Evolutionary conservation across 768 basidiomycete species (phyloP).

Genomic region (Boletus rubroflammeus): DNA sequence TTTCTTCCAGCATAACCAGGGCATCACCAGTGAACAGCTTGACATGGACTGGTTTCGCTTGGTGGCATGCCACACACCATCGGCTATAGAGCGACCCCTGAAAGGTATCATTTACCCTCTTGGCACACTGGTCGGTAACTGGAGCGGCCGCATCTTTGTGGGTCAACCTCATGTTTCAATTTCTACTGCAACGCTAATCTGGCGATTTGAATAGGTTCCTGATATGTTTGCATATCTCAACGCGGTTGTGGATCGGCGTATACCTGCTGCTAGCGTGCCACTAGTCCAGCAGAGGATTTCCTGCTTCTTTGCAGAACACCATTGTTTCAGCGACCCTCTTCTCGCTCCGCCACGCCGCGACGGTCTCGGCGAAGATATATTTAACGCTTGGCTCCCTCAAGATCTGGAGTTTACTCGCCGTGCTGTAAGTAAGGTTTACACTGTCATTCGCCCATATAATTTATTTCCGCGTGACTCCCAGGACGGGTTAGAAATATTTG

Average conservation of each 20-base stretch:
- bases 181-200: slow-evolving; percentile 18
- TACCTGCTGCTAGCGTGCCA: slow-evolving; percentile 19
- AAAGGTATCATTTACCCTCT: slow-evolving; percentile 41
- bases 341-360: slow-evolving; percentile 31
- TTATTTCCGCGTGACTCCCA: slow-evolving; percentile 21
- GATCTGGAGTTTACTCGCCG: slow-evolving; percentile 31
- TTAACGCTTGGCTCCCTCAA: slow-evolving; percentile 48
- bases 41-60: slow-evolving; percentile 50
- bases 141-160: slow-evolving; percentile 48
- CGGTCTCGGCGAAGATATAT: slow-evolving; percentile 40
- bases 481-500: slow-evolving; percentile 42
- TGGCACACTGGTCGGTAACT: slow-evolving; percentile 43
- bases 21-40: slow-evolving; percentile 28
- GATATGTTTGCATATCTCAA: slow-evolving; percentile 24
- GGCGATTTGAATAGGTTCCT: slow-evolving; percentile 21
- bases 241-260: slow-evolving; percentile 20
- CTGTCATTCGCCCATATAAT: not conserved
- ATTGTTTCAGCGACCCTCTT: slow-evolving; percentile 41
- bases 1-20: slow-evolving; percentile 21
- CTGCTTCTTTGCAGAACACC: slow-evolving; percentile 44
- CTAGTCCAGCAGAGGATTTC: slow-evolving; percentile 38
- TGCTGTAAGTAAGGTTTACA: slow-evolving; percentile 28
- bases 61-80: slow-evolving; percentile 40
- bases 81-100: slow-evolving; percentile 33
- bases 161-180: slow-evolving; percentile 18